Percentiles rank a stretch among this genome's conserved stretches.
Conservation (phyloP, 495 filamentous ascomycete species). For the Daldinia decipiens region DNA sequence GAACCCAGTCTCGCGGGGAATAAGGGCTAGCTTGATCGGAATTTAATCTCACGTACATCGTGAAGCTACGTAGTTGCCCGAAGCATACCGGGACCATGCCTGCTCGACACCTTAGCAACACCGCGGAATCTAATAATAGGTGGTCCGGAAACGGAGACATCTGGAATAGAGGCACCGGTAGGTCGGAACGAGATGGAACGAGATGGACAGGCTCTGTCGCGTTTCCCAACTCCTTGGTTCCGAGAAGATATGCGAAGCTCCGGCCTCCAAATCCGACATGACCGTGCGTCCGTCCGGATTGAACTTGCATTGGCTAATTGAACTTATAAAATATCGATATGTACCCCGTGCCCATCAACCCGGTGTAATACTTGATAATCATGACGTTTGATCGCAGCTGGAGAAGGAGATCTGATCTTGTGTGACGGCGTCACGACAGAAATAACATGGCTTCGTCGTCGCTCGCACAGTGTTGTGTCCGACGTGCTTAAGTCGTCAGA, state of each 20-base stretch:
- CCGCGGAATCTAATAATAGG: slow-evolving; percentile 8
- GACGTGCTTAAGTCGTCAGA: neutral
- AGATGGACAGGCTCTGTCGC: slow-evolving; percentile 4
- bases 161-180: slow-evolving; percentile 5
- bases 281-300: slow-evolving; percentile 4
- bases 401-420: slow-evolving; percentile 1
- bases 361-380: slow-evolving; percentile 2
- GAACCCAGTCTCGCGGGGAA: neutral
- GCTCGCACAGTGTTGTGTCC: slow-evolving; percentile 2
- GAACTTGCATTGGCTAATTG: neutral
- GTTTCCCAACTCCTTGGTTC: slow-evolving; percentile 18
- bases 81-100: slow-evolving; percentile 6
- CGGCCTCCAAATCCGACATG: slow-evolving; percentile 4
- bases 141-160: neutral
- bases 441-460: neutral
- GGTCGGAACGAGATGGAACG: slow-evolving; percentile 7
- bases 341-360: slow-evolving; percentile 1
- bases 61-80: slow-evolving; percentile 6
- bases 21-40: slow-evolving; percentile 15
- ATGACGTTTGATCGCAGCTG: neutral
- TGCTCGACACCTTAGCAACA: slow-evolving; percentile 3
- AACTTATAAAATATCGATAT: neutral
- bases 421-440: neutral
- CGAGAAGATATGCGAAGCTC: slow-evolving; percentile 11
- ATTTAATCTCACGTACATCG: slow-evolving; percentile 23